Conservation (phyloP, 2,329 filamentous ascomycete species). For the Macrophomina pseudophaseolina region DNA sequence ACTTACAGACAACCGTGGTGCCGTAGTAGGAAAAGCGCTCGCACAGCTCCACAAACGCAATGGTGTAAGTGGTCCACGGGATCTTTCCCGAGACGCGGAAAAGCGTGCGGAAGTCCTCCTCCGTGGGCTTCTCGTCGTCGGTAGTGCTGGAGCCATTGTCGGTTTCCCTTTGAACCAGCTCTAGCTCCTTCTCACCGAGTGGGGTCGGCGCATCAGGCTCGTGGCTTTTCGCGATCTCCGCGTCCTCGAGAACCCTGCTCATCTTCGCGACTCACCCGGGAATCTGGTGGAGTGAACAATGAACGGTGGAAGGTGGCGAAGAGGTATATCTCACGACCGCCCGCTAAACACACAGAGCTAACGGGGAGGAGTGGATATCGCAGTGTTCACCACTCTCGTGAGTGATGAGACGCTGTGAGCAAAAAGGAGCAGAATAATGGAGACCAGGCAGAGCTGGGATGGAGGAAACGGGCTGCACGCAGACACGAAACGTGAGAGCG, state of each 20-base stretch:
- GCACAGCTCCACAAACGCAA: constrained; percentile 75
- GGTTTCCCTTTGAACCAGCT: constrained; percentile 35
- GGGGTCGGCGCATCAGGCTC: constrained; percentile 41
- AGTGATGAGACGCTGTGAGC: not conserved
- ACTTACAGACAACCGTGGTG: constrained; percentile 67
- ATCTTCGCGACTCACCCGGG: not conserved
- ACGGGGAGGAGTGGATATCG: not conserved
- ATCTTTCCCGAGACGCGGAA: constrained; percentile 68
- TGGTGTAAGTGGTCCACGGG: constrained; percentile 69
- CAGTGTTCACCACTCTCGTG: not conserved
- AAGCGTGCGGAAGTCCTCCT: constrained; percentile 66
- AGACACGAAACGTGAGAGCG: constrained; percentile 6
- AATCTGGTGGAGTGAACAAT: not conserved
- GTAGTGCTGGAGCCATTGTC: constrained; percentile 30
- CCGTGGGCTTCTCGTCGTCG: constrained; percentile 56
- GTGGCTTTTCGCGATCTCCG: constrained; percentile 42
- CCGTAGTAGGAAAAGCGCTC: constrained; percentile 82
- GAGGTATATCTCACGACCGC: not conserved
- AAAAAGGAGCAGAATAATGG: not conserved
- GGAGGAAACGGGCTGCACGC: constrained; percentile 1
- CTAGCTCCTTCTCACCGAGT: constrained; percentile 40
- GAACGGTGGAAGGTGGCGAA: not conserved
- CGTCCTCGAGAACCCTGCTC: constrained; percentile 15
- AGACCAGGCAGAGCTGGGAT: constrained; percentile 4
- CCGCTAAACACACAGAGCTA: not conserved